These are phyloP conservation scores for Pleurotus pulmonarius DNA, from an alignment of 768 basidiomycete genomes.

Conservation along the genomic window DNA sequence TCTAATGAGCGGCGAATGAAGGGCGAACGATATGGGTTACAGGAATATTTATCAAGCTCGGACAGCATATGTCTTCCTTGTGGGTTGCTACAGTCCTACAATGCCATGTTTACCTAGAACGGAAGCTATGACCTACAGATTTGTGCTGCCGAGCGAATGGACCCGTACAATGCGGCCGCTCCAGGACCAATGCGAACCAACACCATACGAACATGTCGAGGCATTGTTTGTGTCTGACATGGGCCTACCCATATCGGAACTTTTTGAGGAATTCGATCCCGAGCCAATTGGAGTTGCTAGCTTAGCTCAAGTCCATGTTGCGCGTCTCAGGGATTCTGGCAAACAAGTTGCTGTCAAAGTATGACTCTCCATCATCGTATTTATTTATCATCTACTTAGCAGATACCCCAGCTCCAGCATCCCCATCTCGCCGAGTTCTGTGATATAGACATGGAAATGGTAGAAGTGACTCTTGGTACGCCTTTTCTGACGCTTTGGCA, in stretches of 20 bases:
- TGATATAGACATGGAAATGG: conserved; percentile 86
- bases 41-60: conserved; percentile 87
- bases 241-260: conserved; percentile 61
- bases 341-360: conserved; percentile 86
- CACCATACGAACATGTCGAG: conserved; percentile 74
- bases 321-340: conserved; percentile 65
- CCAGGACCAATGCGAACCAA: conserved; percentile 93
- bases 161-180: conserved; percentile 50
- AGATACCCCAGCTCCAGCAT: conserved; percentile 66
- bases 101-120: neutral
- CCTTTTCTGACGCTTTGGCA: neutral
- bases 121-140: conserved; percentile 1
- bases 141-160: conserved; percentile 52
- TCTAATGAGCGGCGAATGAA: neutral
- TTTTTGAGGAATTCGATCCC: conserved; percentile 85
- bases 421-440: conserved; percentile 92
- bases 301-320: conserved; percentile 93
- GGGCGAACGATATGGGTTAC: conserved; percentile 4
- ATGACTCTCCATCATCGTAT: conserved; percentile 11
- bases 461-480: conserved; percentile 67
- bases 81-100: conserved; percentile 16
- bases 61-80: conserved; percentile 80
- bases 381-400: conserved; percentile 9
- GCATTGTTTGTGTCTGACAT: conserved; percentile 77
- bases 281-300: conserved; percentile 93